Conservation (phyloP, 805 yeast species). For the Lipomyces kockii region DNA sequence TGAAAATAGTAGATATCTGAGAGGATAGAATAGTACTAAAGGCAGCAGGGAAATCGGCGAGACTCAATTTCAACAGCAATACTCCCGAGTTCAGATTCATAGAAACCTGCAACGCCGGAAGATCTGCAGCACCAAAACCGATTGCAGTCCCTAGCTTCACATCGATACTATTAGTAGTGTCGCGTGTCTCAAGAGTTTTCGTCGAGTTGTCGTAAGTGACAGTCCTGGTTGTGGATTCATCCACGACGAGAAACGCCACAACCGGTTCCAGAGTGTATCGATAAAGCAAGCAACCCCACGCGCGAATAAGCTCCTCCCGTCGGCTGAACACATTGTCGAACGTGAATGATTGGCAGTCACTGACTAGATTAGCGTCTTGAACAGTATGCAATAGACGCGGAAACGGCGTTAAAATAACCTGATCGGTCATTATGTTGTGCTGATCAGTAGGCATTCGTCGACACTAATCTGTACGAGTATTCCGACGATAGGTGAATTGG, state of each 20-base stretch:
- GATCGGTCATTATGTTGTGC: background rate
- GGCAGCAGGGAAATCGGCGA: slow-evolving; percentile 7
- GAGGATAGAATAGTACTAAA: slow-evolving; percentile 5
- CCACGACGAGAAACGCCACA: slow-evolving; percentile 6
- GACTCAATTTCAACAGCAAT: background rate
- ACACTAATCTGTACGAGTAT: background rate
- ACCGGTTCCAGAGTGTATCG: slow-evolving; percentile 10
- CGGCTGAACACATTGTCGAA: background rate
- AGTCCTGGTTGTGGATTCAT: background rate
- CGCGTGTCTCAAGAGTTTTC: background rate
- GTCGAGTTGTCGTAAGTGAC: background rate
- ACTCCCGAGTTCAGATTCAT: background rate
- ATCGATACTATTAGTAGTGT: background rate
- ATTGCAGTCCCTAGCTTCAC: background rate
- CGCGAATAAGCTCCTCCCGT: slow-evolving; percentile 1
- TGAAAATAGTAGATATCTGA: background rate
- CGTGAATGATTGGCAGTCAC: background rate
- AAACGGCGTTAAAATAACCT: background rate
- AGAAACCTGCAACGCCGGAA: background rate
- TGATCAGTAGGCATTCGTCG: background rate
- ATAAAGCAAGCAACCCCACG: slow-evolving; percentile 16
- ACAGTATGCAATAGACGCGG: slow-evolving; percentile 6
- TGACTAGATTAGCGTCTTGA: background rate
- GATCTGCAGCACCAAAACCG: background rate
- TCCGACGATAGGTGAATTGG: too few species aligned